Evolutionary conservation across 2,329 filamentous ascomycete genomes (phyloP).

Genomic region (Chlorencoelia australis): DNA sequence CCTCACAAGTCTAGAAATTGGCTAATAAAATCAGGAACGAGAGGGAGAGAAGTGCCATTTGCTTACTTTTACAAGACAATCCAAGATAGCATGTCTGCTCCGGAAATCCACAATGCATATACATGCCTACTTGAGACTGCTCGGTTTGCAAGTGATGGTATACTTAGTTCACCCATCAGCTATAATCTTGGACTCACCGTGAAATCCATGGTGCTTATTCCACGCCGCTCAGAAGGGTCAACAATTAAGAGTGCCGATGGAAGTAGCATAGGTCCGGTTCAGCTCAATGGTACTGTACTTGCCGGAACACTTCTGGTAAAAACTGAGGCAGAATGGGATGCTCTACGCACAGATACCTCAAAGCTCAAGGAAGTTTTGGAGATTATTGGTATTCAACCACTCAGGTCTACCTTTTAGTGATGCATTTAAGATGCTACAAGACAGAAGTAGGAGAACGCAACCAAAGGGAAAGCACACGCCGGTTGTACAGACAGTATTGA

Average conservation of each 20-base stretch:
- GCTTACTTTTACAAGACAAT: conserved; percentile 21
- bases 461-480: no score
- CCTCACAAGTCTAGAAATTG: no score
- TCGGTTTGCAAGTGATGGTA: conserved; percentile 3
- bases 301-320: conserved; percentile 56
- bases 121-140: conserved; percentile 18
- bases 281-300: conserved; percentile 52
- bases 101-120: conserved; percentile 20
- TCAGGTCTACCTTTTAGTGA: no score
- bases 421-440: neutral
- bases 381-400: conserved; percentile 19
- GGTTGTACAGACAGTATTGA: no score
- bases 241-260: conserved; percentile 13
- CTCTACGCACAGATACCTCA: conserved; percentile 33
- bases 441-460: no score
- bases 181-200: conserved; percentile 55
- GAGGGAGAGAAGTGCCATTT: conserved; percentile 22
- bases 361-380: conserved; percentile 33
- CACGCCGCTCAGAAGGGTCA: conserved; percentile 42
- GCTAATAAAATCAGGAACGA: no score
- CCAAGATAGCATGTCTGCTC: conserved; percentile 9
- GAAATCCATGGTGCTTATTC: conserved; percentile 42
- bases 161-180: conserved; percentile 38
- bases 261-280: conserved; percentile 21
- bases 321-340: conserved; percentile 46